Conservation (phyloP, 2,329 filamentous ascomycete species). For the Fusarium keratoplasticum region DNA sequence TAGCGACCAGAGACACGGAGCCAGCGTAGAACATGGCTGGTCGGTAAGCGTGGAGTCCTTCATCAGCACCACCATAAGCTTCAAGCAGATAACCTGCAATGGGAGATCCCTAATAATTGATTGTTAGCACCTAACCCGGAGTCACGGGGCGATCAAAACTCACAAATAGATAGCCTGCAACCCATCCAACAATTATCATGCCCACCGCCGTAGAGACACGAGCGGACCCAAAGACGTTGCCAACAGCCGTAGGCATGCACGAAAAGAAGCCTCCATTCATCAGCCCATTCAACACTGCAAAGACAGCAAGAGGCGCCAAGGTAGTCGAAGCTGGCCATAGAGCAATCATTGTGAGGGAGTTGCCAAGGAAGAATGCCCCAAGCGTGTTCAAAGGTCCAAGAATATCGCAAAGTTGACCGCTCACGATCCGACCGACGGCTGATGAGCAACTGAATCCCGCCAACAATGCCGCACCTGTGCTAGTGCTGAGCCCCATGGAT, state of each 20-base stretch:
- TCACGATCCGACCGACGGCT: conserved; percentile 66
- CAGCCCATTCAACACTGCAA: conserved; percentile 69
- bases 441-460: conserved; percentile 72
- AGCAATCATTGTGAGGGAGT: conserved; percentile 67
- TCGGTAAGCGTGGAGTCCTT: conserved; percentile 64
- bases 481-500: conserved; percentile 65
- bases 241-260: conserved; percentile 72
- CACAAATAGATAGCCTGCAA: conserved; percentile 70
- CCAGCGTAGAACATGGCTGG: conserved; percentile 74
- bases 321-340: conserved; percentile 70
- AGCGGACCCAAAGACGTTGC: conserved; percentile 67
- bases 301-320: conserved; percentile 64
- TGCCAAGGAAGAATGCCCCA: conserved; percentile 62
- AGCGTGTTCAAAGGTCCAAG: conserved; percentile 68
- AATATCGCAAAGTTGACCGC: conserved; percentile 64
- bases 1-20: conserved; percentile 12
- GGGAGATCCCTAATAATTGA: conserved; percentile 60
- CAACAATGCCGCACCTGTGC: conserved; percentile 66
- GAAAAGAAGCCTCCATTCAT: conserved; percentile 74
- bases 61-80: conserved; percentile 63
- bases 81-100: conserved; percentile 71
- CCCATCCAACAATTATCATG: conserved; percentile 72
- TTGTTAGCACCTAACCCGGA: not conserved
- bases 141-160: conserved; percentile 28
- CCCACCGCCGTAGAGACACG: conserved; percentile 68